A percentile compares a stretch with the other conserved stretches of the same genome.
Conservation (phyloP, 306 rosid species). For the Acacia melanoxylon region DNA sequence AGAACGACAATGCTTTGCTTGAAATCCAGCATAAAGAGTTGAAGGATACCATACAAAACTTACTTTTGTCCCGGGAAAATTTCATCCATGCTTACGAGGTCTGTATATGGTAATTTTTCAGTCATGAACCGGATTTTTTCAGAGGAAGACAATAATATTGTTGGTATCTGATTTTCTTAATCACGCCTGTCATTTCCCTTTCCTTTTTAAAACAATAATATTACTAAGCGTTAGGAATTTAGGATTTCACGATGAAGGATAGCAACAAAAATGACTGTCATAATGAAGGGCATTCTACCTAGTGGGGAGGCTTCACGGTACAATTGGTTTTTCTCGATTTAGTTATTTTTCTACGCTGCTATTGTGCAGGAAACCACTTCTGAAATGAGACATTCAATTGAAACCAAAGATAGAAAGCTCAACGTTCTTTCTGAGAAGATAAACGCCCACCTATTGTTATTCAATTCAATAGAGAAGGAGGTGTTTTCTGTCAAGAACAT, state of each 20-base stretch:
- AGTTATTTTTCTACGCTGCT: neutral
- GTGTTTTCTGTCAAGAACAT: conserved; percentile 56
- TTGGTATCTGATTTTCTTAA: neutral
- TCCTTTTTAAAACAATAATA: too few relatives aligned
- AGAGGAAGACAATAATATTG: neutral
- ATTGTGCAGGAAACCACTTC: conserved; percentile 60
- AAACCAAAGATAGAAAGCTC: conserved; percentile 62
- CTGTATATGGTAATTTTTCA: neutral
- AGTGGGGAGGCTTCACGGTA: neutral
- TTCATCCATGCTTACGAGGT: conserved; percentile 76
- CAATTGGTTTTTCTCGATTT: neutral
- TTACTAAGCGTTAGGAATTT: neutral
- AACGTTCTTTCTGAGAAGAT: conserved; percentile 66
- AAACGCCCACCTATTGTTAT: conserved; percentile 57
- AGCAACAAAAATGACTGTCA: neutral
- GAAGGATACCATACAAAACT: conserved; percentile 55
- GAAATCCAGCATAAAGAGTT: conserved; percentile 72
- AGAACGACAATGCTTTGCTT: conserved; percentile 62
- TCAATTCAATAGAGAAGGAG: conserved; percentile 78
- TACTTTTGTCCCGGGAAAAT: conserved; percentile 59
- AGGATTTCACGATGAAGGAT: neutral
- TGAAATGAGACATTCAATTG: conserved; percentile 57
- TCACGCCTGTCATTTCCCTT: neutral
- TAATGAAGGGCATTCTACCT: neutral
- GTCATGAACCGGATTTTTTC: neutral